Percentiles rank a stretch among this genome's conserved stretches.
phyloP scores from a whole-genome alignment of 164 flowering plant species.

The Stephania yunnanensis region DNA sequence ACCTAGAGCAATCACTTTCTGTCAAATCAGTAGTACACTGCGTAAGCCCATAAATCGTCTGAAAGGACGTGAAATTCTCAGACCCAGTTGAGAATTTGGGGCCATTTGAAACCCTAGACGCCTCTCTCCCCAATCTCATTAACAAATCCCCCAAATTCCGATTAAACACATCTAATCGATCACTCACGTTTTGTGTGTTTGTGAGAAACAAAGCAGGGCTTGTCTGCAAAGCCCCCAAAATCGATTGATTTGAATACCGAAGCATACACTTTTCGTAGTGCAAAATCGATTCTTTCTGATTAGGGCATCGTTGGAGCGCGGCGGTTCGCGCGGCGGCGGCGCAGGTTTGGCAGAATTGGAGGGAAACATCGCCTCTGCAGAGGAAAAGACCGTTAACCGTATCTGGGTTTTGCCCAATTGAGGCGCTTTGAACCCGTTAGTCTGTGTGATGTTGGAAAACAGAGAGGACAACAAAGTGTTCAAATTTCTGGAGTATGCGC shows the following conservation, averaged over 20 bases:
- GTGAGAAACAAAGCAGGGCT: neutral
- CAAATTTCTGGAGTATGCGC: slow-evolving; percentile 11
- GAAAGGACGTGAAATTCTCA: neutral
- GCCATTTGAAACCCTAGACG: neutral
- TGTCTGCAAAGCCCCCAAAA: neutral
- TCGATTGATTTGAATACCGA: slow-evolving; percentile 9
- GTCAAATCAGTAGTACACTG: slow-evolving; percentile 3
- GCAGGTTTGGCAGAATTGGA: slow-evolving; percentile 17
- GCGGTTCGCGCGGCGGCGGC: slow-evolving; percentile 4
- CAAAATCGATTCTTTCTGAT: slow-evolving; percentile 13
- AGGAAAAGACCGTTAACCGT: slow-evolving; percentile 13
- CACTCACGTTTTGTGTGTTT: neutral
- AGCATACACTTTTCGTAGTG: slow-evolving; percentile 30
- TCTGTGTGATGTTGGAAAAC: neutral
- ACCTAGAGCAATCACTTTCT: neutral
- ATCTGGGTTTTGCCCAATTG: slow-evolving; percentile 13
- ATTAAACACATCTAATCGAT: neutral
- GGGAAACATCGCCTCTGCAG: slow-evolving; percentile 26
- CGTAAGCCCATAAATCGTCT: neutral
- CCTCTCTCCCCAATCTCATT: neutral
- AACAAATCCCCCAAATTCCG: neutral
- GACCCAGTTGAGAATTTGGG: neutral
- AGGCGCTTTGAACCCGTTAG: slow-evolving; percentile 9
- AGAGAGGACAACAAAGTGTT: slow-evolving; percentile 17
- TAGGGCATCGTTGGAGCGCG: slow-evolving; percentile 13